Evolutionary conservation across 805 yeast genomes (phyloP), one percentile per base, ranked within the genome.

Genomic region (Clavispora vitiphila): DNA sequence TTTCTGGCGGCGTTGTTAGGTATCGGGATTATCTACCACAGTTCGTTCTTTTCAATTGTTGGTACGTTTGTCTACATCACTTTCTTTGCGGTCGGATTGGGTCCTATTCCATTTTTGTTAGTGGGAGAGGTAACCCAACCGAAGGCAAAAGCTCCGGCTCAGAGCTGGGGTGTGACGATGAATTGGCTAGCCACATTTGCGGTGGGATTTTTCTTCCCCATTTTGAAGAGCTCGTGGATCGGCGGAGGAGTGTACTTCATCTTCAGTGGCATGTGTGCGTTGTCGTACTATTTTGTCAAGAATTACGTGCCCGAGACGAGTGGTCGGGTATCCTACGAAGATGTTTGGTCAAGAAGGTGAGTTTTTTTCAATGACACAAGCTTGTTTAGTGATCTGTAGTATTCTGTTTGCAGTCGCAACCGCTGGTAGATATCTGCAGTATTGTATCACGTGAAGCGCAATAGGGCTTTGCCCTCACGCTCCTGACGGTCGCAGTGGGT

Each of bases 91-190:
- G 67, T 85, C 25, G 99, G 99, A 0, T 61, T 89, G 47, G 99
- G 99, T 0, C 99, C 99, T 6, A 89, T 93, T 41, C 99, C 99
- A 32, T 91, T 93, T 65, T 65, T 91, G 50, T 64, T 90, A 39
- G 82, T 91, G 9, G 78, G 95, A 6, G 98, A 93, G 58, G 81
- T 91, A n/a, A 83, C 95, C 0, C 95, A 89, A 46, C 65, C 75
- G 2, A 78, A 80, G 44, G 91, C 91, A 2, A 81, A 80, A 43
- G 90, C 90, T 2, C 71, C 80, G 35, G 97, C 98, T 0, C 99
- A 93, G 64, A 83, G 96, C 58, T 83, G 86, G 71, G 98, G 96
- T 10, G 88, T 93, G 0, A 78, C 87, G 11, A 78, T 86, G 67
- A 93, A 91, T 60, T 91, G 97, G 97, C 52, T 86, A 9, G 84